A percentile compares a stretch with the other conserved stretches of the same genome.
phyloP scores from a whole-genome alignment of 2,329 filamentous ascomycete species.

The Ilyonectria mors-panacis region DNA sequence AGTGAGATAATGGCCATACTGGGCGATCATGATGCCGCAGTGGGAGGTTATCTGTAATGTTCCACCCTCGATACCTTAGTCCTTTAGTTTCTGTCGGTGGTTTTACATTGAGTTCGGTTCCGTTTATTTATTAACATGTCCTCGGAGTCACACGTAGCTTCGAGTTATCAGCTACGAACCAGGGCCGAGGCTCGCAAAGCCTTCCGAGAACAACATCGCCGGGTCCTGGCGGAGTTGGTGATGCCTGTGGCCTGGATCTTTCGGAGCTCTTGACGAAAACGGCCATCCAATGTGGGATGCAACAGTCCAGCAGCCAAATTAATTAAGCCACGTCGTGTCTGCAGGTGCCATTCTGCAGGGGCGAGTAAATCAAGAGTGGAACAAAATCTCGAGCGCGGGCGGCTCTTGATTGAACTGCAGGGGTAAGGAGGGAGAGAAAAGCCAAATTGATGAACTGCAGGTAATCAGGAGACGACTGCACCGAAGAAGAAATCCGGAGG shows the following conservation, averaged over 20 bases:
- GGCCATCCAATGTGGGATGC: neutral
- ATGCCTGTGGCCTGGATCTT: neutral
- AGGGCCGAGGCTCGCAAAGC: neutral
- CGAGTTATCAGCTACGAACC: neutral
- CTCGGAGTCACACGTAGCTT: neutral
- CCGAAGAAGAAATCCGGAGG: neutral
- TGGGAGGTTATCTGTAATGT: neutral
- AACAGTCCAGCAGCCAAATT: neutral
- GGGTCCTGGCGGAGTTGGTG: conserved; percentile 7
- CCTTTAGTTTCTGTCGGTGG: neutral
- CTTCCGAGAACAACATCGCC: neutral
- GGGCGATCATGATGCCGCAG: neutral
- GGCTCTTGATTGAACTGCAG: conserved; percentile 11
- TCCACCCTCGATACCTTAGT: conserved; percentile 8
- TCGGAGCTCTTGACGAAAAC: neutral
- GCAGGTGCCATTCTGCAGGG: neutral
- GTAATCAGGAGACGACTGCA: neutral
- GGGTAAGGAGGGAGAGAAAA: conserved; percentile 1
- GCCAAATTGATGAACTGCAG: neutral
- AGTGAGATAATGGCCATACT: conserved; percentile 33
- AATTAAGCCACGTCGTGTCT: neutral
- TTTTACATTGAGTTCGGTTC: neutral
- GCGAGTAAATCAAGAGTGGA: neutral
- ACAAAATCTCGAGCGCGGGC: neutral
- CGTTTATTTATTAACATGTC: neutral